A percentile compares a stretch with the other conserved stretches of the same genome.
Evolutionary conservation across 192 early-diverging fungal species (phyloP).

Genomic region (Coemansia sp.): DNA sequence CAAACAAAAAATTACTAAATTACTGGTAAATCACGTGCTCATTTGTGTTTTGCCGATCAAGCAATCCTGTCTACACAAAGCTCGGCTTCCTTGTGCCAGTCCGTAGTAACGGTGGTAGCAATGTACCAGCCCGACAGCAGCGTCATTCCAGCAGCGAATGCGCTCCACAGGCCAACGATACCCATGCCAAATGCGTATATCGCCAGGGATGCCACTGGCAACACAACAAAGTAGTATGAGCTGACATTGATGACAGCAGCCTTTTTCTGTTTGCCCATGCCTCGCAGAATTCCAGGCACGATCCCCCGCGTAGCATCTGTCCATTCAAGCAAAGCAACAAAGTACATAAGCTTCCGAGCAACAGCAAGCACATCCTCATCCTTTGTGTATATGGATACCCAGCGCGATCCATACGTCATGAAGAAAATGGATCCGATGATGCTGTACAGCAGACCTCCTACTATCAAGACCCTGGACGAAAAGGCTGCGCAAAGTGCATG

Average conservation of each 20-base stretch:
- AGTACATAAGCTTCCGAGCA: slow-evolving; percentile 25
- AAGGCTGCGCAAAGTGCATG: slow-evolving; percentile 54
- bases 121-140: slow-evolving; percentile 33
- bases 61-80: slow-evolving; percentile 23
- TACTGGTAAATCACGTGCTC: background rate
- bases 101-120: slow-evolving; percentile 1
- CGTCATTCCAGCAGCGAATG: slow-evolving; percentile 39
- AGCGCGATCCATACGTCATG: slow-evolving; percentile 37
- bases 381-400: slow-evolving; percentile 62
- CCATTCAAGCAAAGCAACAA: slow-evolving; percentile 43
- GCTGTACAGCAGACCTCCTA: slow-evolving; percentile 54
- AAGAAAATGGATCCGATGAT: slow-evolving; percentile 52
- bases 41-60: background rate
- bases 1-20: background rate
- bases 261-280: slow-evolving; percentile 54
- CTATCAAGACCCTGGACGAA: slow-evolving; percentile 34
- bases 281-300: slow-evolving; percentile 60
- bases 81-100: slow-evolving; percentile 36
- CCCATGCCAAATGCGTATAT: slow-evolving; percentile 28
- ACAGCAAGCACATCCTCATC: slow-evolving; percentile 28
- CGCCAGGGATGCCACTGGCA: slow-evolving; percentile 50
- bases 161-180: slow-evolving; percentile 43
- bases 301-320: slow-evolving; percentile 61
- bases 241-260: slow-evolving; percentile 55
- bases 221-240: slow-evolving; percentile 54